Percentiles rank a stretch among this genome's conserved stretches.
These are phyloP conservation scores for Sordariomycetes sp. DNA, from an alignment of 2,329 filamentous ascomycete genomes.

Conservation along the genomic window DNA sequence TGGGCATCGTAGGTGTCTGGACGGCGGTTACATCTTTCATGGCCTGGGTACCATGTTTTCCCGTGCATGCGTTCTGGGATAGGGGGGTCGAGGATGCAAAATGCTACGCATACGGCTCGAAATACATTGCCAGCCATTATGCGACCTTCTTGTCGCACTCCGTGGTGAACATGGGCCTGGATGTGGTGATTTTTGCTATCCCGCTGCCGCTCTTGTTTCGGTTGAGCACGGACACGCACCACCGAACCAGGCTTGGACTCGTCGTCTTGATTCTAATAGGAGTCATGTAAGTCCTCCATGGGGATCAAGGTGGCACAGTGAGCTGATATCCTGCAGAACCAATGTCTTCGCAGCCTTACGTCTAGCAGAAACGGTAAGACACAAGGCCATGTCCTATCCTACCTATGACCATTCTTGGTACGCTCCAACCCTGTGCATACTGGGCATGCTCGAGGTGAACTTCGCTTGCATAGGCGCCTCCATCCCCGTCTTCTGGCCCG, in stretches of 20 bases:
- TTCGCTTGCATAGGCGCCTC: slow-evolving; percentile 15
- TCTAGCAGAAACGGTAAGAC: slow-evolving; percentile 10
- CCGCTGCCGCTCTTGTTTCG: slow-evolving; percentile 8
- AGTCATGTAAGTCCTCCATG: neutral
- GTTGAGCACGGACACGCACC: slow-evolving; percentile 1
- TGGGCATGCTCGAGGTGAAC: slow-evolving; percentile 16
- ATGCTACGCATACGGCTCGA: slow-evolving; percentile 9
- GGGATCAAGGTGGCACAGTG: neutral
- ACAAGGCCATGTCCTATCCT: slow-evolving; percentile 10
- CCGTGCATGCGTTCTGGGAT: slow-evolving; percentile 8
- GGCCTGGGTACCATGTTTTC: slow-evolving; percentile 8
- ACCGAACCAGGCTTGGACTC: slow-evolving; percentile 1
- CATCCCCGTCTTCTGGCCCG: slow-evolving; percentile 19
- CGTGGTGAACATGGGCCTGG: slow-evolving; percentile 10
- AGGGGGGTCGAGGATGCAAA: slow-evolving; percentile 1
- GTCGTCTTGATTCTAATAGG: neutral
- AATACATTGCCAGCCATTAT: slow-evolving; percentile 6
- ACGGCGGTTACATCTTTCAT: slow-evolving; percentile 7
- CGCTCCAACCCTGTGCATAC: slow-evolving; percentile 7
- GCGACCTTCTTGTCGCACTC: slow-evolving; percentile 10
- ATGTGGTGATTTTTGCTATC: slow-evolving; percentile 9
- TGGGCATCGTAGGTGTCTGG: slow-evolving; percentile 8
- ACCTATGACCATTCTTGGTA: slow-evolving; percentile 17
- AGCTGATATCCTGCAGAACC: neutral
- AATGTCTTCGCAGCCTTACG: slow-evolving; percentile 5